Conservation (phyloP, 83 land plant species). For the Diphasiastrum complanatum region DNA sequence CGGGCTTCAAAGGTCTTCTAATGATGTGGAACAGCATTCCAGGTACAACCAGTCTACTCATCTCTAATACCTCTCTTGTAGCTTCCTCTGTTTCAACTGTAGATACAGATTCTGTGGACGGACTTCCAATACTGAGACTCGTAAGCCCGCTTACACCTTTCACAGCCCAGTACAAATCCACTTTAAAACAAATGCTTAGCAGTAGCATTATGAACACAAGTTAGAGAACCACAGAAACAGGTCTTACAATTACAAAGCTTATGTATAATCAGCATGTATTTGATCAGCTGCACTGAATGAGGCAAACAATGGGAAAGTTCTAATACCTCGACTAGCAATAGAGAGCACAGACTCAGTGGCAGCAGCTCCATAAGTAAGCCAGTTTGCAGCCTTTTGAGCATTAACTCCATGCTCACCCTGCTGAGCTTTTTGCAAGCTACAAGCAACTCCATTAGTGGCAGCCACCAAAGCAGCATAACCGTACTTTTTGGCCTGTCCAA, state of each 20-base stretch:
- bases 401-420: conserved; percentile 1
- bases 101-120: background rate
- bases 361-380: too few species aligned
- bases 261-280: too few species aligned
- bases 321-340: too few species aligned
- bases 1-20: background rate
- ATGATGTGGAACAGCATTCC: conserved; percentile 1
- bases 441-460: background rate
- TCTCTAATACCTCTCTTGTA: background rate
- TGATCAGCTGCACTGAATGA: too few species aligned
- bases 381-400: conserved; percentile 5
- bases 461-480: conserved; percentile 11
- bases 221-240: background rate
- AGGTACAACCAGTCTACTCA: conserved; percentile 2
- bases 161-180: background rate
- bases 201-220: background rate
- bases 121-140: background rate
- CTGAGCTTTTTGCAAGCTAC: background rate
- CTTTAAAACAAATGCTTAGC: background rate
- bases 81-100: background rate
- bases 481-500: conserved; percentile 1
- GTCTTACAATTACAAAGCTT: background rate
- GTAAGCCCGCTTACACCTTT: background rate
- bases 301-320: too few species aligned
- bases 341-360: too few species aligned